These are phyloP conservation scores for Rhodotorula sphaerocarpa DNA, from an alignment of 768 basidiomycete genomes.

Conservation along the genomic window DNA sequence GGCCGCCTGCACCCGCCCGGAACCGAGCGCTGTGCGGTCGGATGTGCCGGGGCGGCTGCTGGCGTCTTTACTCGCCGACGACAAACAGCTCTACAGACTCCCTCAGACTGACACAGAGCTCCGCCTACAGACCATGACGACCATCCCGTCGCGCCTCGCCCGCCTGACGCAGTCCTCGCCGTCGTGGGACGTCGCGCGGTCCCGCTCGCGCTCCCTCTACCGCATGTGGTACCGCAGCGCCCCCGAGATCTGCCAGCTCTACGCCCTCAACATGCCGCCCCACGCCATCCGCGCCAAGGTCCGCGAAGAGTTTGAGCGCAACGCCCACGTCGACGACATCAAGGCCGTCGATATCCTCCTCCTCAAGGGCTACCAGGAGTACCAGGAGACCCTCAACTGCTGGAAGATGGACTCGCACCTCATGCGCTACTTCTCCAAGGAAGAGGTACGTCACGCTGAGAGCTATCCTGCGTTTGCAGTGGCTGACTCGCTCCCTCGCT, in stretches of 20 bases:
- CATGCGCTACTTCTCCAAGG: constrained; percentile 30
- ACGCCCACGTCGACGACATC: constrained; percentile 70
- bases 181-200: constrained; percentile 54
- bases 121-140: constrained; percentile 51
- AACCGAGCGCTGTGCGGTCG: no score
- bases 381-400: constrained; percentile 58
- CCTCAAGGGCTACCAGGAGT: constrained; percentile 74
- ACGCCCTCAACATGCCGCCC: constrained; percentile 71
- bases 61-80: no score
- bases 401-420: constrained; percentile 37
- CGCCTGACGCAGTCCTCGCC: constrained; percentile 57
- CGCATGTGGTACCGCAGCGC: constrained; percentile 85
- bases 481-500: neutral
- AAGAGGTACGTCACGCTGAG: constrained; percentile 27
- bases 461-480: no score
- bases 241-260: constrained; percentile 73
- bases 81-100: neutral
- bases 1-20: no score
- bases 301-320: constrained; percentile 75
- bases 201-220: constrained; percentile 68
- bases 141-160: constrained; percentile 83
- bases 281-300: constrained; percentile 69
- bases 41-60: no score
- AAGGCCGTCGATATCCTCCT: constrained; percentile 77
- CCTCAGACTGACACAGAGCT: neutral